Evolutionary conservation across 2,329 filamentous ascomycete species (phyloP).

Genomic region (Neophaeococcomyces mojaviensis): DNA sequence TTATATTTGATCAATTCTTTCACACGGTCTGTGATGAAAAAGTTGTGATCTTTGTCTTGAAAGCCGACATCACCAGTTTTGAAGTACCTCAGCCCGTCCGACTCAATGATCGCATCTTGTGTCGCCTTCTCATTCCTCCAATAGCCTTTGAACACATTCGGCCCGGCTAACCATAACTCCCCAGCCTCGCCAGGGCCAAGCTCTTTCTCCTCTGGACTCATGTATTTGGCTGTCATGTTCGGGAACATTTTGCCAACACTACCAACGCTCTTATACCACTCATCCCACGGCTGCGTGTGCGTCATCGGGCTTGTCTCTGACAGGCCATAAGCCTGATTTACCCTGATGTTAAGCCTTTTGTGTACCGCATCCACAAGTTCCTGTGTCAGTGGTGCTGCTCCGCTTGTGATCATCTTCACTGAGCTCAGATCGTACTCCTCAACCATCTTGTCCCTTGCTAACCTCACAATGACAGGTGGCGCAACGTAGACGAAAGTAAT

Average conservation of each 20-base stretch:
- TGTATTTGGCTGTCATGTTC: constrained; percentile 75
- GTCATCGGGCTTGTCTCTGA: constrained; percentile 79
- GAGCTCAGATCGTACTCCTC: constrained; percentile 72
- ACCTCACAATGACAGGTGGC: constrained; percentile 71
- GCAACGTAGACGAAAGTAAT: constrained; percentile 77
- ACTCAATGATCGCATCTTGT: constrained; percentile 39
- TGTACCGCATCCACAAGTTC: constrained; percentile 74
- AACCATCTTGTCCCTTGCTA: constrained; percentile 71
- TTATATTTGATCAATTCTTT: constrained; percentile 53
- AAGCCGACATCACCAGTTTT: constrained; percentile 83
- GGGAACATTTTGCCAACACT: constrained; percentile 71
- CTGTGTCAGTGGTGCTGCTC: constrained; percentile 73
- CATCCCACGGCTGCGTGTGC: constrained; percentile 64
- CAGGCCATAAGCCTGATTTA: constrained; percentile 90
- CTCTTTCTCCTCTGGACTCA: constrained; percentile 52
- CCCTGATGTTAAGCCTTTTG: constrained; percentile 63
- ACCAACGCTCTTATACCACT: constrained; percentile 71
- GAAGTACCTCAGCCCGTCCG: constrained; percentile 65
- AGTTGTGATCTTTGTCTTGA: constrained; percentile 66
- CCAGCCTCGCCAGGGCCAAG: constrained; percentile 57
- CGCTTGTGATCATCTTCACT: constrained; percentile 77
- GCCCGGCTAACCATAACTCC: constrained; percentile 60
- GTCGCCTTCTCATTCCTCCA: constrained; percentile 54
- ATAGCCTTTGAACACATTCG: constrained; percentile 58
- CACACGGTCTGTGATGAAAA: constrained; percentile 83